Base-by-base conservation (phyloP, 805 yeast genomes). In the Wickerhamomyces alni region DNA sequence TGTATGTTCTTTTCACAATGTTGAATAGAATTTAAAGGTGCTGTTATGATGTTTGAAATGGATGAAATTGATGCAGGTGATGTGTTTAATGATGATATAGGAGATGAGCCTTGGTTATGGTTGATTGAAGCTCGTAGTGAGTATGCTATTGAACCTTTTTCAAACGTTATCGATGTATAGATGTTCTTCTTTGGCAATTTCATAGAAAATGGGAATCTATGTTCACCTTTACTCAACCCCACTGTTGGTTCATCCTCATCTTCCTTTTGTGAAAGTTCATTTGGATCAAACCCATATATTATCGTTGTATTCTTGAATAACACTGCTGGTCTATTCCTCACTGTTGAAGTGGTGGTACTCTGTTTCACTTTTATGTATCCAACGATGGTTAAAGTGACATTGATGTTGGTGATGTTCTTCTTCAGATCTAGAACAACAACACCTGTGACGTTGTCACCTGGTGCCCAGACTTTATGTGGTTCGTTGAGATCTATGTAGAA, bases 161-260 rank as follows among this genome's bases (percentile, higher is more conserved):
- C 96, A 51, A 88, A 88, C 47, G 79, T 80, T 19, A 88, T 73
- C 37, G 87, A 78, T 17, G 93, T 83, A 58, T 70, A 81, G 3
- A 86, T 72, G 47, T 83, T 74, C 46, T 75, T 77, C 48, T 71
- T 72, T 1, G 96, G 96, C n/a, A 88, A 68, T 49, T 77, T 81
- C 32, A 88, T 84, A 35, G 82, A 75, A 55, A 88, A 89, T 17
- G 95, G 95, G 56, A 89, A 88, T 27, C 86, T 64, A 60, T 88
- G 96, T 54, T 85, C 91, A 31, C 96, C 96, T 52, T 78, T 77
- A 16, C 77, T 73, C n/a, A 84, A 57, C 0, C 85, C 85, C 42
- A 58, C 37, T 3, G 35, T 30, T n/a, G 50, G 50, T 11, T 43
- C 50, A 15, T 43, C 47, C 10, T 40, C 31, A 4, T 35, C 25